Conservation (phyloP, 129 eudicot species). For the Pulicaria dysenterica region DNA sequence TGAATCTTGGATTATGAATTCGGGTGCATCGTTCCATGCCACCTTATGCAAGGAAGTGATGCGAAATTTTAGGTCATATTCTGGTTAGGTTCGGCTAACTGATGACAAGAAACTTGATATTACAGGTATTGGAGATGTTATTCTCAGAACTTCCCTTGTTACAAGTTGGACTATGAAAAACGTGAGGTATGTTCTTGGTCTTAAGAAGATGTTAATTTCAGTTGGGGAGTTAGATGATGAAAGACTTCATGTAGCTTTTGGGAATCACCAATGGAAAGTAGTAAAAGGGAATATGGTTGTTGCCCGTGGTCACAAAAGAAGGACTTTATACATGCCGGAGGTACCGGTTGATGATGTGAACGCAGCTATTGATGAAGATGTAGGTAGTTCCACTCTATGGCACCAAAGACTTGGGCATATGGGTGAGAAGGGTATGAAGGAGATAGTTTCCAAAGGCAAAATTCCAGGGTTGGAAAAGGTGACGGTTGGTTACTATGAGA, state of each 20-base stretch:
- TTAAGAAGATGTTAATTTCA: not conserved
- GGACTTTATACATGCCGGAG: not conserved
- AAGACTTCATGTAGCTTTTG: not conserved
- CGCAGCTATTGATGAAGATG: not conserved
- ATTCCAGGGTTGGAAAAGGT: not conserved
- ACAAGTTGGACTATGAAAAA: no score
- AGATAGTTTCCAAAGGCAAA: not conserved
- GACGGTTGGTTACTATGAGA: not conserved
- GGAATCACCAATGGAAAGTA: not conserved
- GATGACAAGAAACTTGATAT: no score
- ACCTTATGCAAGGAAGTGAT: no score
- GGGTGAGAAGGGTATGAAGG: not conserved
- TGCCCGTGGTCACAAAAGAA: not conserved
- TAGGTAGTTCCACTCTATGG: not conserved
- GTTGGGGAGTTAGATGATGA: not conserved
- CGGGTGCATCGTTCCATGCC: no score
- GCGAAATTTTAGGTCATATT: no score
- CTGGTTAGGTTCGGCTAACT: no score
- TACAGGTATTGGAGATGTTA: no score
- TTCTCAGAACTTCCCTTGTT: no score
- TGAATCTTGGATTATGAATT: no score
- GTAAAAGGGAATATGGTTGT: not conserved
- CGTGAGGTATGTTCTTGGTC: no score
- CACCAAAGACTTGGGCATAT: not conserved
- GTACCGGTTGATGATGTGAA: not conserved